Evolutionary conservation across 2,329 filamentous ascomycete genomes (phyloP), one percentile per base, ranked within the genome.

Genomic region (Xylaria sp.): DNA sequence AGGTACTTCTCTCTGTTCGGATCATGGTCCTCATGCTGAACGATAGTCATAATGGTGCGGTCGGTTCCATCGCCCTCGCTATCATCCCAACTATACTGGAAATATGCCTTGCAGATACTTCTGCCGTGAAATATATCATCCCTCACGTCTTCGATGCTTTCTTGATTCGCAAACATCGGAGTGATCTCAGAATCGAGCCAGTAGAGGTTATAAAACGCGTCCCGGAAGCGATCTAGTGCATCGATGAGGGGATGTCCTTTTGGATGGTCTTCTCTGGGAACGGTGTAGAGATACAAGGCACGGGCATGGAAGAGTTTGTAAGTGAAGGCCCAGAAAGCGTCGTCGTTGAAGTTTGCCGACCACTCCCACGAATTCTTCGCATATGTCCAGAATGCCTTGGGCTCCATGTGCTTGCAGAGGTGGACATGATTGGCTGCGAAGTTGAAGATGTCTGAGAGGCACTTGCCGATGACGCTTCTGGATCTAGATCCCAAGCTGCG

Each of bases 281-380:
- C 36, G 1, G 58, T 62, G 43, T 59, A 36, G 1, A 72, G 59
- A 15, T 67, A 74, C 12, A 73, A 32, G 7, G 57, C 53, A 2
- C 72, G 63, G 1, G 70, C 71, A 13, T 73, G 70, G 6, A 74
- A 70, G 0, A 70, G 64, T 15, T 68, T 71, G 55, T 74, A 71
- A 0, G 72, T 74, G n/a, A 74, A 72, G 1, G 65, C 68, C 64
- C 68, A 74, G 53, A 73, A 73, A 2, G 64, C 72, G 0, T 64
- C 39, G 32, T 72, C 65, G 0, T 8, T 53, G 25, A 74, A 45
- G 2, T 34, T 20, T 4, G 20, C n/a, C 1, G 70, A 72, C 71
- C 69, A 73, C 0, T 30, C 32, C 18, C 57, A 69, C 0, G 65
- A 70, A 1, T 72, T 57, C 23, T 72, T 74, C 0, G 52, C 67